Evolutionary conservation across 352 stramenopile species (phyloP).

Genomic region (Pythium dissimile): DNA sequence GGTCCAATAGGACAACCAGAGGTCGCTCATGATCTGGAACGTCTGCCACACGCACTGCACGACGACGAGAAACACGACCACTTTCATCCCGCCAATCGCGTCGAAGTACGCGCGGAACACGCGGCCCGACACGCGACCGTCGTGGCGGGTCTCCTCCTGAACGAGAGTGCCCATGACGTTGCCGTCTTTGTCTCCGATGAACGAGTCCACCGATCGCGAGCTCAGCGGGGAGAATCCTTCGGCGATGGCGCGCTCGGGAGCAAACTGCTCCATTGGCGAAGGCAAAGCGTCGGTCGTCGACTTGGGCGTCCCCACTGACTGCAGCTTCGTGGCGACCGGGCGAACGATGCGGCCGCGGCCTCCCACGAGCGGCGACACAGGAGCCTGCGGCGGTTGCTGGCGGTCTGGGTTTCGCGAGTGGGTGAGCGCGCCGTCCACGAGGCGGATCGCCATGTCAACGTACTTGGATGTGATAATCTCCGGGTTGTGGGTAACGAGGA

Average conservation of each 20-base stretch:
- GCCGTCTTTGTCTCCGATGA: slow-evolving; percentile 27
- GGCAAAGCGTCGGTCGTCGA: neutral
- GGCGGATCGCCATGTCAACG: slow-evolving; percentile 50
- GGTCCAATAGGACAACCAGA: slow-evolving; percentile 92
- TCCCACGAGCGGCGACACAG: slow-evolving; percentile 35
- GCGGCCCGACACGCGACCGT: slow-evolving; percentile 30
- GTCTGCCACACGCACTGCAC: slow-evolving; percentile 83
- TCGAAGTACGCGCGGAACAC: slow-evolving; percentile 50
- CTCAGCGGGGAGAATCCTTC: slow-evolving; percentile 37
- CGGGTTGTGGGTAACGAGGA: slow-evolving; percentile 66
- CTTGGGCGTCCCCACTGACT: neutral
- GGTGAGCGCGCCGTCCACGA: slow-evolving; percentile 44
- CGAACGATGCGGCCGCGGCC: slow-evolving; percentile 7
- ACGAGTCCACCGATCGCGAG: slow-evolving; percentile 28
- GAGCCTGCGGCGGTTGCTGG: slow-evolving; percentile 27
- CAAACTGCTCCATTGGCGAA: slow-evolving; percentile 26
- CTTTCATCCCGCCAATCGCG: slow-evolving; percentile 38
- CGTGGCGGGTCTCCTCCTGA: slow-evolving; percentile 28
- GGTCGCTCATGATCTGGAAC: slow-evolving; percentile 84
- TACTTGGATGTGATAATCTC: slow-evolving; percentile 65
- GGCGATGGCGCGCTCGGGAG: slow-evolving; percentile 21
- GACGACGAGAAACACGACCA: slow-evolving; percentile 39
- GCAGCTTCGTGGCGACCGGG: neutral
- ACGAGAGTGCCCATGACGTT: slow-evolving; percentile 20
- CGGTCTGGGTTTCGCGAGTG: slow-evolving; percentile 44